Evolutionary conservation across 139 green algal genomes (phyloP), one percentile per base, ranked within the genome.

Genomic region (Diplosphaera chodatii): DNA sequence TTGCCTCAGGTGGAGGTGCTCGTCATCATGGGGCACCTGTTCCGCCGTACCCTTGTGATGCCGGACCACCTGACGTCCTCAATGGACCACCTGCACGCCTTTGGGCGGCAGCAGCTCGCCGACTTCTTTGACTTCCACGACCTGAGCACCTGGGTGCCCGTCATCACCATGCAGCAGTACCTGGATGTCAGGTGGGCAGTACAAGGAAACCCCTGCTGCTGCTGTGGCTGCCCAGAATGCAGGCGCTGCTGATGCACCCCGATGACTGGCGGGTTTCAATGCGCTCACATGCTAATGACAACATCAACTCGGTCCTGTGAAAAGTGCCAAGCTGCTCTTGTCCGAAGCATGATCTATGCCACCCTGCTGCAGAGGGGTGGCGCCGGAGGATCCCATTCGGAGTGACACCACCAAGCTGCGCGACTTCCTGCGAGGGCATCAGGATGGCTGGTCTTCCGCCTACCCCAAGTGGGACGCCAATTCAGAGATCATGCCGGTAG

Each of bases 1-100:
- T n/a, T n/a, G n/a, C n/a, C n/a, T n/a, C 48, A 59, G 48, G 48
- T 59, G 48, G 48, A 59, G 48, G 48, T 59, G 48, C 48, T 59
- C 13, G 48, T 59, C 16, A 18, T 59, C 18, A 59, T 59, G 48
- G 48, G 16, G 18, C 48, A 59, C 48, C 48, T 59, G 16, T 59
- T 59, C 48, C 48, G 48, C 10, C 48, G 48, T 18, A 59, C 48
- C 8, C 16, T 59, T 5, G 48, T 59, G 13, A 59, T 59, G 48
- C 48, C 48, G 3, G 48, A 59, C 18, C 48, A 59, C 48, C 48
- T 59, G 48, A 25, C 48, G 16, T 25, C 13, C 4, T 59, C 48
- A 3, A 59, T 59, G 48, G 48, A 59, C 48, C 48, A 59, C 16
- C 48, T 59, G 48, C 16, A 25, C 48, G 48, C 22, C 10, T 27